phyloP scores from a whole-genome alignment of 2,329 filamentous ascomycete species.

The Cercospora brassicicola region DNA sequence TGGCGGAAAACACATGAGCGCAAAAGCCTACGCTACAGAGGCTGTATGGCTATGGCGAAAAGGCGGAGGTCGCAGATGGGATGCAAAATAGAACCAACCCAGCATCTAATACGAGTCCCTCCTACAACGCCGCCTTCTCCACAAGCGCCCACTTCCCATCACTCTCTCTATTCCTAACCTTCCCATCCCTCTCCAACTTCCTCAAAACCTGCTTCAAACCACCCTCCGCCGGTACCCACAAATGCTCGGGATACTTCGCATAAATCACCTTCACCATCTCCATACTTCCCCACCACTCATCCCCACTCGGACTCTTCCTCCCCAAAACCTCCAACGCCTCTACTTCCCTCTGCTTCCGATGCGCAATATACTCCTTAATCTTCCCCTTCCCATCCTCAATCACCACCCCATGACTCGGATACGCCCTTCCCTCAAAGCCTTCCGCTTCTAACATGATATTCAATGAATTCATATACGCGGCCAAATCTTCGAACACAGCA shows the following conservation, averaged over 20 bases:
- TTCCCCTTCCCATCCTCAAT: constrained; percentile 70
- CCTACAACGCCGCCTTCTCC: constrained; percentile 27
- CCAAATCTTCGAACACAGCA: constrained; percentile 73
- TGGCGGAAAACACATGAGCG: constrained; percentile 67
- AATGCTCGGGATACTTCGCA: constrained; percentile 68
- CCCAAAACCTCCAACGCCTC: constrained; percentile 68
- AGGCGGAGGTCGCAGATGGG: constrained; percentile 64
- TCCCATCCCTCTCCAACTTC: constrained; percentile 76
- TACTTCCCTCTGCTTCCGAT: constrained; percentile 75
- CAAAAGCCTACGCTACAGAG: constrained; percentile 80
- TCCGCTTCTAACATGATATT: constrained; percentile 60
- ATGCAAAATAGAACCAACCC: constrained; percentile 38
- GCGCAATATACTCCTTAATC: constrained; percentile 78
- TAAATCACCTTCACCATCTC: constrained; percentile 90
- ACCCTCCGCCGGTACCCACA: constrained; percentile 73
- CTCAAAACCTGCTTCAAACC: constrained; percentile 75
- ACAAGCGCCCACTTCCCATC: constrained; percentile 39
- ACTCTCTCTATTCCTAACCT: constrained; percentile 50
- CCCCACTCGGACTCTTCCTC: constrained; percentile 28
- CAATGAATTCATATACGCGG: constrained; percentile 67
- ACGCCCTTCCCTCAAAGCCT: constrained; percentile 67
- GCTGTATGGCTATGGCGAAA: constrained; percentile 84
- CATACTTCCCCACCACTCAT: constrained; percentile 65
- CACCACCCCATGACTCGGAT: constrained; percentile 83
- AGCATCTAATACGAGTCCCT: background rate